Evolutionary conservation across 192 early-diverging fungal genomes (phyloP).

Genomic region (Backusella mclennaniae): DNA sequence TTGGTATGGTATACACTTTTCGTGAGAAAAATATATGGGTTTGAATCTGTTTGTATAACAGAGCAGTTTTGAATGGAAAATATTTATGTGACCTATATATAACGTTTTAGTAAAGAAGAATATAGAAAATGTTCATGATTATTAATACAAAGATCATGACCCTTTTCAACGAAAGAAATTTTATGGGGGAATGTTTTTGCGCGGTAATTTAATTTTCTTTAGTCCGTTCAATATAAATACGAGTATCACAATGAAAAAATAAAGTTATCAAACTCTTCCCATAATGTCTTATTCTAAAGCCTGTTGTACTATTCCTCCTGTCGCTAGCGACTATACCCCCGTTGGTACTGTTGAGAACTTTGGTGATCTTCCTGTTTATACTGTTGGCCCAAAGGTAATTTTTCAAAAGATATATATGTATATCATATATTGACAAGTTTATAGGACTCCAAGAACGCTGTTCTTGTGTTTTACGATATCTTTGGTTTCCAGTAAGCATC

Average conservation of each 20-base stretch:
- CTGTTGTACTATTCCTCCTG: constrained; percentile 29
- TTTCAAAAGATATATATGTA: not conserved
- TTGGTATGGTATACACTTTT: not conserved
- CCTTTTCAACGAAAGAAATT: not conserved
- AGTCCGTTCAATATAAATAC: not conserved
- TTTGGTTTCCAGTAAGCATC: constrained; percentile 53
- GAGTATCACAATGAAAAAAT: not conserved
- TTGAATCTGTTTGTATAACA: not conserved
- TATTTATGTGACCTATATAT: too few relatives aligned
- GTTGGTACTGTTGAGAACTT: constrained; percentile 20
- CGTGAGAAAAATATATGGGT: not conserved
- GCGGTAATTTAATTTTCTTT: not conserved
- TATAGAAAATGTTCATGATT: too few relatives aligned
- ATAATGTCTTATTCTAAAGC: constrained; percentile 31
- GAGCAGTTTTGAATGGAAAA: not conserved
- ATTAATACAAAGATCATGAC: too few relatives aligned
- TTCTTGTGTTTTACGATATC: constrained; percentile 69
- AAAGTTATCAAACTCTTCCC: not conserved
- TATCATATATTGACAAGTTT: not conserved
- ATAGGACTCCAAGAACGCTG: constrained; percentile 54
- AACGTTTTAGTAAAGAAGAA: too few relatives aligned
- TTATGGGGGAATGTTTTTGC: constrained; percentile 3
- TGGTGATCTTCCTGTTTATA: constrained; percentile 29
- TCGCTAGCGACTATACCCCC: constrained; percentile 27
- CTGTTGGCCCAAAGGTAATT: constrained; percentile 22